These are phyloP conservation scores for Cucurbita moschata DNA, from an alignment of 306 rosid genomes.

Conservation along the genomic window DNA sequence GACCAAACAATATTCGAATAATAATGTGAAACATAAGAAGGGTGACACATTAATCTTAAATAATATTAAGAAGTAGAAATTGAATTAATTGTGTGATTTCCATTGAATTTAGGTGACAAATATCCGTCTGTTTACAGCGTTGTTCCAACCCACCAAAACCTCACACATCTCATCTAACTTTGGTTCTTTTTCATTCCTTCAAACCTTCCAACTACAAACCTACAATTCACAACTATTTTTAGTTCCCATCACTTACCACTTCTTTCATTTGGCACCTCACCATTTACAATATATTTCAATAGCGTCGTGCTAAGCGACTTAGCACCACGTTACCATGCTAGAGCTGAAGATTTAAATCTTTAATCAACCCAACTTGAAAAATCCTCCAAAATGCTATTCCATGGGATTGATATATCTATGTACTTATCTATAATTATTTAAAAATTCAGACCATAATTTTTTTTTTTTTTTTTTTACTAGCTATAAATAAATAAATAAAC, in stretches of 20 bases:
- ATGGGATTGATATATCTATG: too few relatives aligned
- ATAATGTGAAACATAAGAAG: background rate
- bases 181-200: background rate
- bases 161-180: background rate
- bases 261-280: too few relatives aligned
- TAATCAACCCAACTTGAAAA: too few relatives aligned
- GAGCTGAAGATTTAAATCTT: too few relatives aligned
- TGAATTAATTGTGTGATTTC: background rate
- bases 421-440: too few relatives aligned
- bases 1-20: too few relatives aligned
- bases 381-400: too few relatives aligned
- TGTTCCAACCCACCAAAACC: background rate
- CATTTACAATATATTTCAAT: too few relatives aligned
- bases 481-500: background rate
- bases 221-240: background rate
- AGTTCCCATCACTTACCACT: too few relatives aligned
- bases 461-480: background rate
- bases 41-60: background rate
- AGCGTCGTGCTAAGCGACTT: too few relatives aligned
- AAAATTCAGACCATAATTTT: background rate
- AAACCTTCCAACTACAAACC: background rate
- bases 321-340: too few relatives aligned
- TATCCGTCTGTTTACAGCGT: background rate
- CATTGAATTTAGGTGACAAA: background rate
- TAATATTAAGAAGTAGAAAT: background rate